Conservation (phyloP, 1,139 yeast genomes). For the Diutina ranongensis region DNA sequence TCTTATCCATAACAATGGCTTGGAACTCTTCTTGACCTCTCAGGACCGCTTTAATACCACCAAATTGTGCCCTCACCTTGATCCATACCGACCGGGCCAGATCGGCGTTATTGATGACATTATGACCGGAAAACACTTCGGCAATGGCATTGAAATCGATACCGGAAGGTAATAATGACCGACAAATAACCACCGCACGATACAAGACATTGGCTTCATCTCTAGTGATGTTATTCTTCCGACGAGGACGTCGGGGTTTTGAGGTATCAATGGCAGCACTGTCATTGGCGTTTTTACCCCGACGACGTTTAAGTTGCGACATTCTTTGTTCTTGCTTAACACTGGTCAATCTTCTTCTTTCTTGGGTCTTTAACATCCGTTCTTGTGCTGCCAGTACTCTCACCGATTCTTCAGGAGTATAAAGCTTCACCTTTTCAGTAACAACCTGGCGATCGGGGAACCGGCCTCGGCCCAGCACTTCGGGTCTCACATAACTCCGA, state of each 20-base stretch:
- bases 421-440: background rate
- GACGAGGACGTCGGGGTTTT: background rate
- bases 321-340: background rate
- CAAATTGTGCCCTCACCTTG: slow-evolving; percentile 1
- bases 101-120: background rate
- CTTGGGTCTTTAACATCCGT: background rate
- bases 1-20: background rate
- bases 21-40: slow-evolving; percentile 1
- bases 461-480: background rate
- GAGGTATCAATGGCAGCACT: background rate
- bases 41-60: slow-evolving; percentile 1
- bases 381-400: background rate
- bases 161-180: background rate
- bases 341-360: background rate
- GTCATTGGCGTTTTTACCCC: background rate
- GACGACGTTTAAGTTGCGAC: too few species aligned
- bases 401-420: background rate
- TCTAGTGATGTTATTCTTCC: background rate
- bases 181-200: slow-evolving; percentile 5
- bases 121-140: background rate
- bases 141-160: slow-evolving; percentile 4
- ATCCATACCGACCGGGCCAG: background rate
- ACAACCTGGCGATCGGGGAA: background rate
- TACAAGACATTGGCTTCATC: slow-evolving; percentile 3
- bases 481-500: background rate